phyloP scores from a whole-genome alignment of 306 rosid genomes.

The Luffa aegyptiaca region DNA sequence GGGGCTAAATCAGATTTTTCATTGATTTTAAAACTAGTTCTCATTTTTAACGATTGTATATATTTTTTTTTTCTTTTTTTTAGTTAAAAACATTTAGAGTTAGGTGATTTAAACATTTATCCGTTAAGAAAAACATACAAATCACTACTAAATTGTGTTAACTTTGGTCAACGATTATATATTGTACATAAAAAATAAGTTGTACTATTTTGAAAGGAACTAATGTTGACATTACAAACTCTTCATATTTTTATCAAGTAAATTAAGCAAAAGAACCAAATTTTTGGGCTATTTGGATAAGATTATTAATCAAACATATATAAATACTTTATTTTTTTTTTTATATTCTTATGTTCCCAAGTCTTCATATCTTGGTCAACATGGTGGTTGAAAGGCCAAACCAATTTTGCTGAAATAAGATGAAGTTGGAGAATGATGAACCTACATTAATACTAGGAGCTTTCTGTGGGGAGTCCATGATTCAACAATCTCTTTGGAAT shows the following conservation, averaged over 20 bases:
- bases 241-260: neutral
- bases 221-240: neutral
- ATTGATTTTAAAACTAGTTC: too few species aligned
- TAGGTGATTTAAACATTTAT: too few species aligned
- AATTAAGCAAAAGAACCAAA: neutral
- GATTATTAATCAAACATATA: neutral
- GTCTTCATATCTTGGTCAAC: neutral
- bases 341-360: neutral
- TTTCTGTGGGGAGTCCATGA: neutral
- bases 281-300: neutral
- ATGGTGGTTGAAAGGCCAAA: neutral
- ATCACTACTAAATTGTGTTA: too few species aligned
- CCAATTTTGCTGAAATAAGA: neutral
- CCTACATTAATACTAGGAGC: neutral
- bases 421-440: neutral
- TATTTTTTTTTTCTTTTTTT: too few species aligned
- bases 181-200: too few species aligned
- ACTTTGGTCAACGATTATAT: too few species aligned
- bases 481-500: neutral
- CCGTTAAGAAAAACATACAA: too few species aligned
- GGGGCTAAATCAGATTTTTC: too few species aligned
- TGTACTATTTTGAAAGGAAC: neutral
- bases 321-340: neutral
- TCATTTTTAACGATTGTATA: too few species aligned
- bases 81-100: too few species aligned